Percentiles rank a stretch among this genome's conserved stretches.
These are phyloP conservation scores for Hericium coralloides DNA, from an alignment of 768 basidiomycete species.

Conservation along the genomic window DNA sequence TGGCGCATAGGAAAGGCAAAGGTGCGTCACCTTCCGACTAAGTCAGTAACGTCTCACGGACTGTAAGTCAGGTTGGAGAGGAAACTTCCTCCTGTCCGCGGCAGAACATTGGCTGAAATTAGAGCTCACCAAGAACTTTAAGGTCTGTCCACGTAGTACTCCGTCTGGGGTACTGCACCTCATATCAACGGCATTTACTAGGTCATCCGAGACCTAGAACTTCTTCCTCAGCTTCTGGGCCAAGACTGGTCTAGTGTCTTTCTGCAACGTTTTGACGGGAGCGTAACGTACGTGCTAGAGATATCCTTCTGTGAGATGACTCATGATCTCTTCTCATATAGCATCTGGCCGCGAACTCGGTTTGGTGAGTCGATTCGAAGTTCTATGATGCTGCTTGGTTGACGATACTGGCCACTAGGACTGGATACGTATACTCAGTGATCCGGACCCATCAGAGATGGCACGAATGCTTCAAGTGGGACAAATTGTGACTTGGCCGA, in stretches of 20 bases:
- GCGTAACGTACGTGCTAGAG: conserved; percentile 59
- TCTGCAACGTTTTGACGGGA: conserved; percentile 85
- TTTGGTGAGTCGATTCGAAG: conserved; percentile 36
- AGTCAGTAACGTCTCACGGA: not conserved
- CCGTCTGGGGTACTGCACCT: too few relatives aligned
- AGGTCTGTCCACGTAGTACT: conserved; percentile 28
- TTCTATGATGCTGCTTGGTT: conserved; percentile 3
- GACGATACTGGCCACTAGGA: conserved; percentile 5
- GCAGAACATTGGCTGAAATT: conserved; percentile 93
- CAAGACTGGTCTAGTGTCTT: conserved; percentile 98
- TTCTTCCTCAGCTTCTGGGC: conserved; percentile 87
- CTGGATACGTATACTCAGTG: conserved; percentile 49
- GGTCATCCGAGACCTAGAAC: conserved; percentile 92
- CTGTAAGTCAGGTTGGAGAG: conserved; percentile 70
- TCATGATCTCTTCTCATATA: conserved; percentile 18
- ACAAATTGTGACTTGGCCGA: conserved; percentile 92
- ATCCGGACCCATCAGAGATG: conserved; percentile 74
- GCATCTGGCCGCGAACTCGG: conserved; percentile 81
- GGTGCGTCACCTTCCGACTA: conserved; percentile 29
- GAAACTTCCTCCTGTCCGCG: conserved; percentile 87
- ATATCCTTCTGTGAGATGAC: not conserved
- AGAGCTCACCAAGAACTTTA: conserved; percentile 95
- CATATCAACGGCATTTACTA: conserved; percentile 13
- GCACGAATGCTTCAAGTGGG: conserved; percentile 84
- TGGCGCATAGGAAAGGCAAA: conserved; percentile 90